Evolutionary conservation across 1,284 basidiomycete species (phyloP), one percentile per base, ranked within the genome.

Genomic region (Cystobasidium slooffiae): DNA sequence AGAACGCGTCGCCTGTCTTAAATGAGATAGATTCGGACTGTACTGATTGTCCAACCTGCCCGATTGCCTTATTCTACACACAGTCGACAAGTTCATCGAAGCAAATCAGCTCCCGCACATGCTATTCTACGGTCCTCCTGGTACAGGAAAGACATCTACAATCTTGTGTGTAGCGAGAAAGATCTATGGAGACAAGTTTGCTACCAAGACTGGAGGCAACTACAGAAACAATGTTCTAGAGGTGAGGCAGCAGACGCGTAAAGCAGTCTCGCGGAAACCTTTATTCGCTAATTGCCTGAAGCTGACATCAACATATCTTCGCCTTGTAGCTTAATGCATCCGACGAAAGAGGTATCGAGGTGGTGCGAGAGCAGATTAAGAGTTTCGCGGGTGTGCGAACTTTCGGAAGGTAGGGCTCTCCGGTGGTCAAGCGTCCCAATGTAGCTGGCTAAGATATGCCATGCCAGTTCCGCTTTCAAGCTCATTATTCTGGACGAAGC

Each of bases 401-500:
- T 37, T 85, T 98, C 51, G 87, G 86, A 80, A 84, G 82, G 83
- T 85, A 75, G 24, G 83, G 80, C 70, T 16, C n/a, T 49, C 18
- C 43, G 10, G n/a, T 66, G 14, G n/a, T 16, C 31, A n/a, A 39
- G 31, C 10, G 24, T 74, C 58, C 65, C 72, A 16, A 12, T 18
- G 4, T 8, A 63, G 41, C 44, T 52, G 22, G 39, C 39, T 43
- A 53, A 5, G 6, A 8, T 1, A 22, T n/a, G 12, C 51, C 20
- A 6, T 5, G 7, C 16, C 39, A 72, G 65, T 41, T 94, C 94
- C 79, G 93, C 93, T 37, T 98, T 91, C 88, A 99, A 99, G 82
- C 89, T 99, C 80, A 97, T 99, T 82, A 90, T 99, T 75, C 88
- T 99, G 37, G 97, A 99, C 79, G 97, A 99, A 83, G 97, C 97